These are phyloP conservation scores for Solanum dulcamara DNA, from an alignment of 257 asterid genomes.

Conservation along the genomic window DNA sequence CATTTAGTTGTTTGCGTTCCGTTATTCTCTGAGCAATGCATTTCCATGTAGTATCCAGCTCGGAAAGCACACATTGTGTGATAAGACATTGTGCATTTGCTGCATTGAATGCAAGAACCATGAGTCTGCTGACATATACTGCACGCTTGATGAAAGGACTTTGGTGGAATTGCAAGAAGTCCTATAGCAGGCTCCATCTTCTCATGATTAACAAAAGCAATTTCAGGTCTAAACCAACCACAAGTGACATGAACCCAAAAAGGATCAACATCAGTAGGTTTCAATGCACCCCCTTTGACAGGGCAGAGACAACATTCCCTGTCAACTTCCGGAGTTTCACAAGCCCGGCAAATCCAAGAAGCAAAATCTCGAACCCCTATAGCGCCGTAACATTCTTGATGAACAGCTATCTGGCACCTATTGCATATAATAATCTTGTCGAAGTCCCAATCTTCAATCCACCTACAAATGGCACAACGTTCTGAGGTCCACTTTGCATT, in stretches of 20 bases:
- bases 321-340: neutral
- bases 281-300: neutral
- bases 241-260: conserved; percentile 5
- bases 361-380: neutral
- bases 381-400: conserved; percentile 3
- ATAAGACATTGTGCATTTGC: neutral
- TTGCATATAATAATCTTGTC: conserved; percentile 1
- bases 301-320: conserved; percentile 1
- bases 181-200: conserved; percentile 4
- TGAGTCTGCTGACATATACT: neutral
- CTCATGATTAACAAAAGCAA: neutral
- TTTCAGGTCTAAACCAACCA: conserved; percentile 3
- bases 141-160: neutral
- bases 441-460: conserved; percentile 3
- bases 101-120: neutral
- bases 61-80: neutral
- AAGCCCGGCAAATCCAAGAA: neutral
- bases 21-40: neutral
- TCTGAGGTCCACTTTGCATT: neutral
- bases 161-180: neutral
- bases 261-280: neutral
- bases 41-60: neutral
- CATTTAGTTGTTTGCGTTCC: neutral
- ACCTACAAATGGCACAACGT: neutral
- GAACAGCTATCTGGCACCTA: conserved; percentile 1